Percentiles rank a stretch among this genome's conserved stretches.
phyloP scores from a whole-genome alignment of 371 early-diverging fungal genomes.

The Batrachochytrium dendrobatidis region DNA sequence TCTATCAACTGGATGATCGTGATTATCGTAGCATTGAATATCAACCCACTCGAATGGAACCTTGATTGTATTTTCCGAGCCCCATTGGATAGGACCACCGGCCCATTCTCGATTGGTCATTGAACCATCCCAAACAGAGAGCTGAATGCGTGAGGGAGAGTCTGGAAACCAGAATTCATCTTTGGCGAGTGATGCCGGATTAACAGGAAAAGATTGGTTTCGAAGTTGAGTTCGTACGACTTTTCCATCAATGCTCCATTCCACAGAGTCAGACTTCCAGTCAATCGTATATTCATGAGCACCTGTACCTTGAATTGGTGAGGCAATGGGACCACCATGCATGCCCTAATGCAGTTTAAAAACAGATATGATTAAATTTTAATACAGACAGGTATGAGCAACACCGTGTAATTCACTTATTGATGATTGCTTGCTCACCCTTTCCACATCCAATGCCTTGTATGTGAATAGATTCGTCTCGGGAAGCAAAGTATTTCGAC shows the following conservation, averaged over 20 bases:
- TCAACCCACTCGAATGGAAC: constrained; percentile 12
- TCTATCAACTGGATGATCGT: constrained; percentile 8
- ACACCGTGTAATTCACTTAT: not conserved
- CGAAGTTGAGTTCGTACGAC: constrained; percentile 7
- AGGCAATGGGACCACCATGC: not conserved
- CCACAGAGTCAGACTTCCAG: constrained; percentile 15
- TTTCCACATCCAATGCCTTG: constrained; percentile 5
- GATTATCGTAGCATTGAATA: constrained; percentile 21
- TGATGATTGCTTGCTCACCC: not conserved
- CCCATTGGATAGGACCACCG: constrained; percentile 22
- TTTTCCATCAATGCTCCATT: constrained; percentile 10
- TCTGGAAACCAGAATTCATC: constrained; percentile 13
- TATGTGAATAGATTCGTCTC: constrained; percentile 28
- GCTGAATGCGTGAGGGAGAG: constrained; percentile 11
- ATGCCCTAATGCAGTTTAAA: too few species aligned
- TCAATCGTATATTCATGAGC: constrained; percentile 13
- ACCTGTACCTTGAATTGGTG: not conserved
- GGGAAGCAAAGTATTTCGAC: constrained; percentile 8
- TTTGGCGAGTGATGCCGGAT: not conserved
- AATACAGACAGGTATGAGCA: not conserved
- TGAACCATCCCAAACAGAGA: constrained; percentile 15
- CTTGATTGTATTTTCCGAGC: not conserved
- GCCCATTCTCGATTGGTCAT: constrained; percentile 20
- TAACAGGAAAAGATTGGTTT: not conserved
- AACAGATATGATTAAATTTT: too few species aligned